Conservation (phyloP, 2,329 filamentous ascomycete genomes). For the Emydomyces testavorans region DNA sequence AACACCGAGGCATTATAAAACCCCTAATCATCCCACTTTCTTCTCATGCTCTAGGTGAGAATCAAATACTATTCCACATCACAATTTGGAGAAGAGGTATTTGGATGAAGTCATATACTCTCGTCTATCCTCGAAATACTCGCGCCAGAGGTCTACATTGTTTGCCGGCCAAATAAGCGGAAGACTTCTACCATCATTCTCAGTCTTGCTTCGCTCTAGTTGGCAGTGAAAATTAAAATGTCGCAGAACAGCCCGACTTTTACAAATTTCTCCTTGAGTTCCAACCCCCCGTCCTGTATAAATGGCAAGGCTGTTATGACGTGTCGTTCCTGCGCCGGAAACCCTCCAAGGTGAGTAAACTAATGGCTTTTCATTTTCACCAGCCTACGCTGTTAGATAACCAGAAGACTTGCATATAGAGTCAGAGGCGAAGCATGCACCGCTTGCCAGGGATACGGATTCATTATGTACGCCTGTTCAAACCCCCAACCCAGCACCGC, state of each 20-base stretch:
- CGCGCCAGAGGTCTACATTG: not conserved
- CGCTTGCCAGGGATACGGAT: constrained; percentile 13
- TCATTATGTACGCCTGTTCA: constrained; percentile 8
- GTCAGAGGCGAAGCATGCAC: constrained; percentile 7
- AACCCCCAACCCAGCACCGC: constrained; percentile 4
- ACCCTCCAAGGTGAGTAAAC: constrained; percentile 27
- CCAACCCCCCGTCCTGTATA: constrained; percentile 21
- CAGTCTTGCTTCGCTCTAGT: not conserved
- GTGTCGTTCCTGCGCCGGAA: constrained; percentile 29
- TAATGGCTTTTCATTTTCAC: not conserved
- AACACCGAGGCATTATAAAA: not conserved
- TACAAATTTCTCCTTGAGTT: not conserved
- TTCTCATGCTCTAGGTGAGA: no score
- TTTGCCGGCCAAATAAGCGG: not conserved
- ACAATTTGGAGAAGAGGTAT: no score
- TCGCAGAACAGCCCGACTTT: not conserved
- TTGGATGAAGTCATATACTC: no score
- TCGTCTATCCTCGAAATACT: no score
- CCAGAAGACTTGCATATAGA: not conserved
- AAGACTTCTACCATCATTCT: not conserved
- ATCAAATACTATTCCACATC: not conserved
- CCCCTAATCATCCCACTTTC: not conserved
- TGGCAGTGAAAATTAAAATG: not conserved
- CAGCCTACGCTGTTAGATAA: not conserved
- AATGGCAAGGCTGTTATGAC: constrained; percentile 27